These are phyloP conservation scores for Talaromyces sp. DNA, from an alignment of 2,329 filamentous ascomycete genomes.

Conservation along the genomic window DNA sequence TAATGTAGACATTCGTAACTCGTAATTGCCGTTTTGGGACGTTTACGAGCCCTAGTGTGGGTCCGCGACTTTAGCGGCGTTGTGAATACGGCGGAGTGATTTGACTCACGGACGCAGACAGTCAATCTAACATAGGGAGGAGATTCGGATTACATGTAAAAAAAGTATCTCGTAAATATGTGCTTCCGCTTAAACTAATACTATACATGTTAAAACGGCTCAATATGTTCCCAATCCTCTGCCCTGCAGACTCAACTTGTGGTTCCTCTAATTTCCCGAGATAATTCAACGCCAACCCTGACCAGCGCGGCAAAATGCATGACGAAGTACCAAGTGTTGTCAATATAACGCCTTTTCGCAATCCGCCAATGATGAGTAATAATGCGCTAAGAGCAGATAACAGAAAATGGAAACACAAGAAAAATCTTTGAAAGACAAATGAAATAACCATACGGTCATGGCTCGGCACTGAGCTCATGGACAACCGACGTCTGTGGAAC, in stretches of 20 bases:
- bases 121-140: not conserved
- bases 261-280: not conserved
- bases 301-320: conserved; percentile 8
- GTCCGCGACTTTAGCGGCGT: not conserved
- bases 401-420: not conserved
- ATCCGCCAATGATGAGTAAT: conserved; percentile 13
- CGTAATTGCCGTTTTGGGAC: conserved; percentile 12
- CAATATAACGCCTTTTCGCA: conserved; percentile 4
- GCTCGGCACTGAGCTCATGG: conserved; percentile 8
- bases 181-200: conserved; percentile 8
- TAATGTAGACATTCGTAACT: not conserved
- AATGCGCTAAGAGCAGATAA: conserved; percentile 12
- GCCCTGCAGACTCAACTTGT: not conserved
- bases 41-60: conserved; percentile 6
- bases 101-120: not conserved
- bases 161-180: not conserved
- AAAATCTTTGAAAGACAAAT: not conserved
- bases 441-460: conserved; percentile 12
- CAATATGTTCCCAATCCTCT: conserved; percentile 4
- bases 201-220: conserved; percentile 2
- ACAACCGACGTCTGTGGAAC: conserved; percentile 26
- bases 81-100: too few species aligned
- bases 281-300: conserved; percentile 2
- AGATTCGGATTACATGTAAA: not conserved
- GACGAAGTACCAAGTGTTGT: not conserved